Evolutionary conservation across 805 yeast genomes (phyloP).

Genomic region (Starmerella powellii): DNA sequence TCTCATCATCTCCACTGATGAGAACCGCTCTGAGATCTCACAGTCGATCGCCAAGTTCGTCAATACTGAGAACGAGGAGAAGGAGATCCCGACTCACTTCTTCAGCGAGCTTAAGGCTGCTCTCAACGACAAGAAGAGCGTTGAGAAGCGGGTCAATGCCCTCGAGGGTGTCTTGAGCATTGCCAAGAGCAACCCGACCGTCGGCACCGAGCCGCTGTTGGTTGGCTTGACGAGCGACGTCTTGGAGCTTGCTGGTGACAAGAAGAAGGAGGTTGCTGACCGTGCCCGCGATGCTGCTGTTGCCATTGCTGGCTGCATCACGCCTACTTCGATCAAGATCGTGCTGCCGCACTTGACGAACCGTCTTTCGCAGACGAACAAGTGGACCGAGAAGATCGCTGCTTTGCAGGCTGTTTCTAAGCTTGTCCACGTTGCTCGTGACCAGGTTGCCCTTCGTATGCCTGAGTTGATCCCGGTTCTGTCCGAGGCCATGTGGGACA

Average conservation of each 20-base stretch:
- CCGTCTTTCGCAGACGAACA: constrained; percentile 53
- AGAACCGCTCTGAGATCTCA: constrained; percentile 75
- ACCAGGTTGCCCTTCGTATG: constrained; percentile 96
- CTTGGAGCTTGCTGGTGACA: constrained; percentile 78
- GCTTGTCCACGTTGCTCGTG: constrained; percentile 88
- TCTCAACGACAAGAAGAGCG: constrained; percentile 68
- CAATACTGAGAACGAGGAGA: constrained; percentile 95
- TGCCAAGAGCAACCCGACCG: constrained; percentile 70
- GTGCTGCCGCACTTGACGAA: constrained; percentile 68
- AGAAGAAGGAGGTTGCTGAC: constrained; percentile 60
- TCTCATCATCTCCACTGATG: constrained; percentile 74
- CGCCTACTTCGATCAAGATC: constrained; percentile 89
- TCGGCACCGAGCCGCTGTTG: constrained; percentile 70
- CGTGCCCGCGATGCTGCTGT: constrained; percentile 65
- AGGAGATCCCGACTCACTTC: constrained; percentile 89
- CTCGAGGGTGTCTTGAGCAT: constrained; percentile 75
- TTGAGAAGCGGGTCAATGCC: constrained; percentile 55
- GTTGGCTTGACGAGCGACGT: constrained; percentile 61
- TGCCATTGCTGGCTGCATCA: constrained; percentile 67
- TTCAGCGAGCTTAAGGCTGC: constrained; percentile 65
- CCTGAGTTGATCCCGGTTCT: constrained; percentile 97
- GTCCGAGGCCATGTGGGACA: constrained; percentile 99
- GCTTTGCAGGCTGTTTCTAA: constrained; percentile 72
- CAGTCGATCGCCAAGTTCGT: constrained; percentile 81
- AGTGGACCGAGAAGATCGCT: constrained; percentile 98